Conservation (phyloP, 345 rosid species). For the Syzygium aromaticum region DNA sequence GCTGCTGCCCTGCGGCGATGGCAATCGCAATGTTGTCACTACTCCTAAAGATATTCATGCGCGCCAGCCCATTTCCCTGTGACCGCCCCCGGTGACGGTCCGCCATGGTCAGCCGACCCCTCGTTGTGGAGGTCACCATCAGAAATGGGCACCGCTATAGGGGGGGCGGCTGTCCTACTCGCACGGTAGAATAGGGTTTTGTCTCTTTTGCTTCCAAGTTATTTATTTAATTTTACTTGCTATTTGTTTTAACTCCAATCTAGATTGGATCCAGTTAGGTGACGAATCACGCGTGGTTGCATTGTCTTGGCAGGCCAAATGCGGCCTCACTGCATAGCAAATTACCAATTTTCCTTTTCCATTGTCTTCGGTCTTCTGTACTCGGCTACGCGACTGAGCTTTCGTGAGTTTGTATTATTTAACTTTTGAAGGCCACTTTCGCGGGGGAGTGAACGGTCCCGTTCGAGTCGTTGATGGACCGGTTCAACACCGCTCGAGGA, state of each 20-base stretch:
- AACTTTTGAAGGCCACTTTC: too few relatives aligned
- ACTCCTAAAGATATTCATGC: fast-evolving
- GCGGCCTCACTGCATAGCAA: background rate
- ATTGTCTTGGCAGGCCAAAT: background rate
- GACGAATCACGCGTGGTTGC: background rate
- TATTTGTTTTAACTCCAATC: background rate
- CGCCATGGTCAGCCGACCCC: background rate
- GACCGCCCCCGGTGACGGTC: too few relatives aligned
- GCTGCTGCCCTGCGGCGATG: too few relatives aligned
- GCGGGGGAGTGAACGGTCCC: background rate
- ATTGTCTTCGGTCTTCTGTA: too few relatives aligned
- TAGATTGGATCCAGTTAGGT: background rate
- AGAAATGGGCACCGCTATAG: background rate
- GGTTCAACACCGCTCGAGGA: background rate
- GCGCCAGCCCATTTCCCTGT: background rate
- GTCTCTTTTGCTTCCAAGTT: background rate
- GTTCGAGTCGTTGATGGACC: background rate
- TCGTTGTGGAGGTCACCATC: background rate
- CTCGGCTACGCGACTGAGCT: background rate
- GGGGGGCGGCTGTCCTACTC: background rate
- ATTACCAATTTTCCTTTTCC: background rate
- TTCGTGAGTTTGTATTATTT: too few relatives aligned
- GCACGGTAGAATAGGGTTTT: background rate
- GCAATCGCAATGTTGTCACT: background rate
- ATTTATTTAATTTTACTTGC: background rate